Conservation (phyloP, 768 basidiomycete species). For the Phlebiopsis flavidoalba region DNA sequence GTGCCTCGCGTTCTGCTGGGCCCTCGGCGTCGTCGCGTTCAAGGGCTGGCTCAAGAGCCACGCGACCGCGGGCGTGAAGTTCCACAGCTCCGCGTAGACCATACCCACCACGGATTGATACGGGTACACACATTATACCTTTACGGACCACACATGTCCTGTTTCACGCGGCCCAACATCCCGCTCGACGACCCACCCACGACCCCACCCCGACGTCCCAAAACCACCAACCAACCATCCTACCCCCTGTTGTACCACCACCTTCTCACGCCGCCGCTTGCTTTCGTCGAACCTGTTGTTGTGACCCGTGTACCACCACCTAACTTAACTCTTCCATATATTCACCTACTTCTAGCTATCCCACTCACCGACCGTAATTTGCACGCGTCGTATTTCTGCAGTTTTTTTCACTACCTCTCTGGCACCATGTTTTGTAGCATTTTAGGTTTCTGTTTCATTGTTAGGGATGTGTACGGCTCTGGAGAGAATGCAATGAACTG, state of each 20-base stretch:
- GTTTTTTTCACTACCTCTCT: background rate
- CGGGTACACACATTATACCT: background rate
- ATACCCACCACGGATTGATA: background rate
- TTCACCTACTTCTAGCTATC: background rate
- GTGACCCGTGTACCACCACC: background rate
- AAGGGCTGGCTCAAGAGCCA: slow-evolving; percentile 74
- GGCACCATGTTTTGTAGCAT: background rate
- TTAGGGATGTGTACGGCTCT: background rate
- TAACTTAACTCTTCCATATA: slow-evolving; percentile 1
- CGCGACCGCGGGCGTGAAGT: slow-evolving; percentile 23
- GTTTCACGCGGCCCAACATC: background rate
- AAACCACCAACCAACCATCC: background rate
- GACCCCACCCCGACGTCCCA: background rate
- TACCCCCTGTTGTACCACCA: background rate
- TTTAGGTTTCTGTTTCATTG: background rate
- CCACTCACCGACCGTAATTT: too few species aligned
- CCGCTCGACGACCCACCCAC: background rate
- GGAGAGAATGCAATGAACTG: too few species aligned
- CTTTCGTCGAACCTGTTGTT: background rate
- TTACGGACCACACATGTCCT: background rate
- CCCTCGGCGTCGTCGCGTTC: slow-evolving; percentile 64
- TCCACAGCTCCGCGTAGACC: slow-evolving; percentile 31
- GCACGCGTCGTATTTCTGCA: background rate
- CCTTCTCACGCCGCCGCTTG: background rate
- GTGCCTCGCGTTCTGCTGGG: slow-evolving; percentile 85